Percentiles rank a stretch among this genome's conserved stretches.
Conservation (phyloP, 2,329 filamentous ascomycete species). For the Macrophomina tecta region DNA sequence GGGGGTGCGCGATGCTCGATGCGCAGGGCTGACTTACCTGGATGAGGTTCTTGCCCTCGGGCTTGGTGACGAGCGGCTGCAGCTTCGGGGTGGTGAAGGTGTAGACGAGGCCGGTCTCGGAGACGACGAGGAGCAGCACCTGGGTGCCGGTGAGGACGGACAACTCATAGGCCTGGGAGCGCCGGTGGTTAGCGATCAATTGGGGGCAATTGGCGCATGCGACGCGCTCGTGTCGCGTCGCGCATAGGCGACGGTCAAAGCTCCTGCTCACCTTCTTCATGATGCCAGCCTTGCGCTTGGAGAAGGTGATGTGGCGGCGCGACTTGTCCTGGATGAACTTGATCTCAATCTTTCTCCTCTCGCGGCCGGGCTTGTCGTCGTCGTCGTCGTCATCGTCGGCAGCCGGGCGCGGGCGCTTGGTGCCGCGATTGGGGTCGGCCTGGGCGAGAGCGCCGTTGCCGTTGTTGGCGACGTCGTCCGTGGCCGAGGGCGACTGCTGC, state of each 20-base stretch:
- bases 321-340: slow-evolving; percentile 99
- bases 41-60: slow-evolving; percentile 98
- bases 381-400: slow-evolving; percentile 96
- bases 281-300: slow-evolving; percentile 98
- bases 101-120: slow-evolving; percentile 95
- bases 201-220: slow-evolving; percentile 35
- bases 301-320: slow-evolving; percentile 98
- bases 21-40: slow-evolving; percentile 68
- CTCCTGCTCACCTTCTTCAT: slow-evolving; percentile 92
- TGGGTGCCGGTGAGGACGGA: slow-evolving; percentile 98
- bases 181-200: slow-evolving; percentile 35
- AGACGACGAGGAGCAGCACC: slow-evolving; percentile 94
- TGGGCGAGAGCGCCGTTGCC: slow-evolving; percentile 62
- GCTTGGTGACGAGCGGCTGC: slow-evolving; percentile 96
- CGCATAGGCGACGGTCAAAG: slow-evolving; percentile 34
- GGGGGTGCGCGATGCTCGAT: slow-evolving; percentile 24
- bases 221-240: slow-evolving; percentile 36
- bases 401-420: slow-evolving; percentile 85
- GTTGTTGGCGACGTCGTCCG: slow-evolving; percentile 67
- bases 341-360: slow-evolving; percentile 99
- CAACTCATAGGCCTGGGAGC: slow-evolving; percentile 86
- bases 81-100: slow-evolving; percentile 99
- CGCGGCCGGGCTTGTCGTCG: slow-evolving; percentile 95
- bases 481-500: slow-evolving; percentile 57
- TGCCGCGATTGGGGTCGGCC: slow-evolving; percentile 74